phyloP scores from a whole-genome alignment of 2,329 filamentous ascomycete species.

The Penicillium expansum region DNA sequence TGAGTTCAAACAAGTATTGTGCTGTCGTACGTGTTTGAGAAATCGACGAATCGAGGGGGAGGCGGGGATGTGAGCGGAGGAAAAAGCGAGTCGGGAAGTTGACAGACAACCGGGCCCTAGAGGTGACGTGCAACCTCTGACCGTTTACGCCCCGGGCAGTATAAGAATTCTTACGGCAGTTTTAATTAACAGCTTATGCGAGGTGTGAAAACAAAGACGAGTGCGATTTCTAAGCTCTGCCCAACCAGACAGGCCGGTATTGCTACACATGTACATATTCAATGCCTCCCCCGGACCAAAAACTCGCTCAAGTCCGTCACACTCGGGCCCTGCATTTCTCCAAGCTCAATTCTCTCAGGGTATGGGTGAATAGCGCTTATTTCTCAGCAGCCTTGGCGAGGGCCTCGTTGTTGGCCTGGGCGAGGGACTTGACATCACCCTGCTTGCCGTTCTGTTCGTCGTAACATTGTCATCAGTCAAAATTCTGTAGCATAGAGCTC shows the following conservation, averaged over 20 bases:
- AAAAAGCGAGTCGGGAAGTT: conserved; percentile 23
- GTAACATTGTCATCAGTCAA: conserved; percentile 32
- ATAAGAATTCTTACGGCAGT: conserved; percentile 6
- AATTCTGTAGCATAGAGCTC: background rate
- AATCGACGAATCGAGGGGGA: conserved; percentile 16
- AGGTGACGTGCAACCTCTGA: conserved; percentile 22
- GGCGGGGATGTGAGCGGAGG: conserved; percentile 17
- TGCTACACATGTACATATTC: conserved; percentile 39
- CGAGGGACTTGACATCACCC: conserved; percentile 75
- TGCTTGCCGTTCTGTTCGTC: conserved; percentile 83
- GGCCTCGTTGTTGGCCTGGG: conserved; percentile 52
- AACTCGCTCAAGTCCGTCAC: conserved; percentile 15
- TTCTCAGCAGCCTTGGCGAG: conserved; percentile 45
- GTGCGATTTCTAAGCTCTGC: conserved; percentile 29
- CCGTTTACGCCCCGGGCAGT: conserved; percentile 4
- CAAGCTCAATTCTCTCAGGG: conserved; percentile 16
- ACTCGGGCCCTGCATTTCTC: conserved; percentile 22
- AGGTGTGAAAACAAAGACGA: conserved; percentile 19
- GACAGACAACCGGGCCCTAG: conserved; percentile 9
- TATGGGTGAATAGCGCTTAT: conserved; percentile 29
- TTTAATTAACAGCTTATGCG: conserved; percentile 4
- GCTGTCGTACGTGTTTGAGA: conserved; percentile 8
- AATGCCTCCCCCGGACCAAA: conserved; percentile 22
- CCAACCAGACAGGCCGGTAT: conserved; percentile 34
- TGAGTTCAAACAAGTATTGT: conserved; percentile 1